Base-by-base conservation (phyloP, 2,329 filamentous ascomycete species). In the Stemphylium lycopersici region DNA sequence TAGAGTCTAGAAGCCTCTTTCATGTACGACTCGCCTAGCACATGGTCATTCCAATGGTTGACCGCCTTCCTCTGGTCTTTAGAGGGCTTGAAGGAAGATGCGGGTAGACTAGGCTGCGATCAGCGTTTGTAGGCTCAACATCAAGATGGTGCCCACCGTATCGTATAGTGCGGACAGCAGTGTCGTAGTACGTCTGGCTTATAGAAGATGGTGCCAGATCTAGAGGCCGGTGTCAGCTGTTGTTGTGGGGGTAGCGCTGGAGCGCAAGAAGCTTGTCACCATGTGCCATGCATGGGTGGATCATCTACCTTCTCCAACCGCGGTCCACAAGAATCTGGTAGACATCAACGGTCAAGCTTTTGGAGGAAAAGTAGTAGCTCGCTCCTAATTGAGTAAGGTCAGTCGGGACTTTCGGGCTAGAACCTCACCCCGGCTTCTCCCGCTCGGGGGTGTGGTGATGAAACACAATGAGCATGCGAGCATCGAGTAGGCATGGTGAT, bases 131-230 rank as follows among this genome's bases (percentile, higher is more conserved):
- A 40, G 26, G 29, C 3, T 26, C 16, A 20, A 7, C 18, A 18
- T n/a, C 31, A 20, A 20, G 15, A 40, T 10, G 24, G 34, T 45
- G 33, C 70, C 47, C 63, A 80, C 79, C 78, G 86, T 48, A 95
- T 87, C 1, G 90, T 92, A 73, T 93, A 98, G 70, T 97, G 92
- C 39, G 93, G 92, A 74, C 95, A 99, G 69, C 95, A 99, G 58
- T 91, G 90, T 52, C 87, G 82, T 54, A 83, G 83, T 66, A 91
- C 87, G 73, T 95, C 89, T 12, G 90, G 90, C 56, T 90, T 86
- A 76, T 95, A 95, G 43, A 95, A 79, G 7, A 91, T 79, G 24
- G 78, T 85, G 13, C 82, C 82, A 34, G 81, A 83, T 62, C 81
- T 73, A 42, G 22, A 15, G 16, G 40, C 32, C 22, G 18, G 20